phyloP scores from a whole-genome alignment of 2,329 filamentous ascomycete genomes.

The Lasiodiplodia sp. region DNA sequence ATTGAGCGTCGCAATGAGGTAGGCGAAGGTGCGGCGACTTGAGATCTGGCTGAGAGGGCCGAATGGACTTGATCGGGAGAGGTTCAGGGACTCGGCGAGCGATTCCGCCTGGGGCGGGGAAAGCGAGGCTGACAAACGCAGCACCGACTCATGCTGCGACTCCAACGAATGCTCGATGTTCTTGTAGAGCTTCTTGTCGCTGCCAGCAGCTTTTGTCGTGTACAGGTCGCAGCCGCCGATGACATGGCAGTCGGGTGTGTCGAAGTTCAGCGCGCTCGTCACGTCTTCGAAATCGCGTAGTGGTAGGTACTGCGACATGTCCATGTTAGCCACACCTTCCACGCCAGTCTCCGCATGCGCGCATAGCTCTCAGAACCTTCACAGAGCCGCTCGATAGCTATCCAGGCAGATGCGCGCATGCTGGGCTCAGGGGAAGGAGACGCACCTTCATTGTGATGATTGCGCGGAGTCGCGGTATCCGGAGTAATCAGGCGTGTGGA shows the following conservation, averaged over 20 bases:
- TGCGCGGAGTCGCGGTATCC: neutral
- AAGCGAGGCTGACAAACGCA: constrained; percentile 85
- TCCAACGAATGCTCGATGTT: constrained; percentile 92
- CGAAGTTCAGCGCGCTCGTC: constrained; percentile 92
- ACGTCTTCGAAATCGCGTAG: constrained; percentile 90
- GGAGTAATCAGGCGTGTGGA: constrained; percentile 30
- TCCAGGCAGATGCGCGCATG: constrained; percentile 4
- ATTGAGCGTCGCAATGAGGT: constrained; percentile 94
- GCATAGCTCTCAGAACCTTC: constrained; percentile 17
- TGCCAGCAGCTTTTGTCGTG: constrained; percentile 93
- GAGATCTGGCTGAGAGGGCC: constrained; percentile 87
- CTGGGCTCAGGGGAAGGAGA: constrained; percentile 25
- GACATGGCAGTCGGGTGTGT: constrained; percentile 90
- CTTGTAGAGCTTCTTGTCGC: constrained; percentile 97
- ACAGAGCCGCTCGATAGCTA: constrained; percentile 3
- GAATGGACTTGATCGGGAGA: constrained; percentile 89
- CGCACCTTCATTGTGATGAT: constrained; percentile 48
- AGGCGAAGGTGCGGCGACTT: constrained; percentile 91
- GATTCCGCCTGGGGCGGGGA: constrained; percentile 81
- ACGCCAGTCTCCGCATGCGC: neutral
- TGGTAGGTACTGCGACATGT: constrained; percentile 77
- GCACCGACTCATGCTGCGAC: constrained; percentile 85
- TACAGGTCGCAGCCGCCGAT: constrained; percentile 95
- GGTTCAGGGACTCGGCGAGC: constrained; percentile 71
- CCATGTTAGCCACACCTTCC: neutral